Base-by-base conservation (phyloP, 1,284 basidiomycete species). In the Psilocybe mexicana region DNA sequence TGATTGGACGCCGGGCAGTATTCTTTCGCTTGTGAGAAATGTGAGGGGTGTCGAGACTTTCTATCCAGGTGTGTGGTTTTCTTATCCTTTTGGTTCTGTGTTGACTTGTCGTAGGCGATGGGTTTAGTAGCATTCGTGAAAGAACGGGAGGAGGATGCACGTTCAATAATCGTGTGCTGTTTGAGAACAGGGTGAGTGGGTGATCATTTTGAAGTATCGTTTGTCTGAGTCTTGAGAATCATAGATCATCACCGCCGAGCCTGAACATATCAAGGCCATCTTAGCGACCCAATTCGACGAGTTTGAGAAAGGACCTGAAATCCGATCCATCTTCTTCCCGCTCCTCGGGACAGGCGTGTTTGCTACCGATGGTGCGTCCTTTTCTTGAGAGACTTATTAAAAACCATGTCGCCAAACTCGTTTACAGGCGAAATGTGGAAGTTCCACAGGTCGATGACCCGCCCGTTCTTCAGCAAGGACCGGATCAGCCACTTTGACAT, bases 381-480 rank as follows among this genome's bases (percentile, higher is more conserved):
- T 36, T 53, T 26, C 30, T 33, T 33, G 30, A 33, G 6, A 46
- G 30, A 11, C 5, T 6, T n/a, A n/a, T n/a, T n/a, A n/a, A 1
- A 18, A 18, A 18, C 1, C 38, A n/a, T 26, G 30, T 35, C 1
- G 3, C 8, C 24, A 43, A 42, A 25, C n/a, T 6, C 12, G 12
- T 33, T 57, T n/a, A n/a, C 40, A 63, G 62, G 62, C 14, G 73
- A 75, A 4, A 68, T 76, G 63, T 77, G 75, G 75, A 76, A 76
- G 74, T 82, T 81, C 64, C 82, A 84, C 63, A 79, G 82, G 6
- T 65, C 72, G 2, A 80, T 84, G 72, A 78, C 80, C 0, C 75
- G 82, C 3, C 82, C 82, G 0, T 82, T 83, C 67, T 85, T 85
- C 68, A 79, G 69, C 63, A 72, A 72, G 43, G 82, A 85, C 24